phyloP scores from a whole-genome alignment of 257 asterid genomes.

The Voacanga thouarsii region DNA sequence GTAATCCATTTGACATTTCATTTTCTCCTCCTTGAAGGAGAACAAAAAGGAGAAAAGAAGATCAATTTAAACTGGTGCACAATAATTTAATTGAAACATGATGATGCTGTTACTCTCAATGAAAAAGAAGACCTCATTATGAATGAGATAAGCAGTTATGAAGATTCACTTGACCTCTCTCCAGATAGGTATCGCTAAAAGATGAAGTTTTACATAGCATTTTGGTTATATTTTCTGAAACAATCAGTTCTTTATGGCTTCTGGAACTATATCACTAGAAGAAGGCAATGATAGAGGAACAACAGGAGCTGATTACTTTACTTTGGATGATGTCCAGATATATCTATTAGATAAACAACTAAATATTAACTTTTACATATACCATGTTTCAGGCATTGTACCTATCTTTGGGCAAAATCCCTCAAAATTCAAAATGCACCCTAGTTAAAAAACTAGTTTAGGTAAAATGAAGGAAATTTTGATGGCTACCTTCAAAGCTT shows the following conservation, averaged over 20 bases:
- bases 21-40: constrained; percentile 77
- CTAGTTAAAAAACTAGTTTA: background rate
- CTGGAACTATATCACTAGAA: background rate
- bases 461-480: background rate
- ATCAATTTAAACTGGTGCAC: constrained; percentile 6
- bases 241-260: background rate
- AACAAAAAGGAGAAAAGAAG: constrained; percentile 3
- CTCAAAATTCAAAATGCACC: background rate
- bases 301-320: background rate
- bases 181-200: background rate
- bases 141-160: background rate
- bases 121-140: background rate
- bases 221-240: background rate
- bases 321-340: background rate
- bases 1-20: constrained; percentile 96
- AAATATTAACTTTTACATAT: background rate
- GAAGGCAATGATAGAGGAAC: background rate
- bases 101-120: background rate
- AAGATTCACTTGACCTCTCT: background rate
- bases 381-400: background rate
- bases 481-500: constrained; percentile 69
- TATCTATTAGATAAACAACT: background rate
- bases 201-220: background rate
- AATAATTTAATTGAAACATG: constrained; percentile 1
- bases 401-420: background rate